Conservation (phyloP, 2,329 filamentous ascomycete species). For the Stachybotrys elegans region DNA sequence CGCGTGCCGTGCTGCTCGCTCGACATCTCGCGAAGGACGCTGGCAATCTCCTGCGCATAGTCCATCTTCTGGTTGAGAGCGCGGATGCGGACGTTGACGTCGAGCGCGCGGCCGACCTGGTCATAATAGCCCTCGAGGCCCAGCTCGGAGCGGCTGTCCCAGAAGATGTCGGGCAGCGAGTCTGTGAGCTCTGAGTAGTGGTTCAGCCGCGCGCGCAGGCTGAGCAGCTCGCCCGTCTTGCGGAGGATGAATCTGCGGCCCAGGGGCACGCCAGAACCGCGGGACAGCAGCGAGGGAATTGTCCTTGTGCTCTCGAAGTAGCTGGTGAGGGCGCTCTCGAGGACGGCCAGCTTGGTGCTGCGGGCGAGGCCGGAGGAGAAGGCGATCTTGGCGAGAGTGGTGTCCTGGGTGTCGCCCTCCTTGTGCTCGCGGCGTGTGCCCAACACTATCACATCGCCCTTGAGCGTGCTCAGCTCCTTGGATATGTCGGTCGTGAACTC, state of each 20-base stretch:
- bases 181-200: slow-evolving; percentile 96
- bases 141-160: slow-evolving; percentile 85
- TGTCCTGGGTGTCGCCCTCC: slow-evolving; percentile 44
- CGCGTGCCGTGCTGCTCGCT: slow-evolving; percentile 86
- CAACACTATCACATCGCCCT: slow-evolving; percentile 83
- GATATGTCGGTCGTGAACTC: slow-evolving; percentile 75
- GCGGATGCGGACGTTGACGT: slow-evolving; percentile 87
- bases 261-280: slow-evolving; percentile 41
- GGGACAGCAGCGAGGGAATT: slow-evolving; percentile 74
- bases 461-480: slow-evolving; percentile 70
- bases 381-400: slow-evolving; percentile 85
- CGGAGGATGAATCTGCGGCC: slow-evolving; percentile 75
- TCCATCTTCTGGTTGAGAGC: slow-evolving; percentile 96
- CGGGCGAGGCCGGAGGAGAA: slow-evolving; percentile 92
- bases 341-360: slow-evolving; percentile 87
- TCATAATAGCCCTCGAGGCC: slow-evolving; percentile 94
- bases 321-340: slow-evolving; percentile 74
- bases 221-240: slow-evolving; percentile 89
- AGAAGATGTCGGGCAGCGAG: slow-evolving; percentile 91
- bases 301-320: slow-evolving; percentile 84
- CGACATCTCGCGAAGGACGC: slow-evolving; percentile 78
- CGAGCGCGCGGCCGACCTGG: slow-evolving; percentile 81
- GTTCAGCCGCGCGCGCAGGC: slow-evolving; percentile 86
- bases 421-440: slow-evolving; percentile 61
- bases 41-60: slow-evolving; percentile 93